phyloP scores from a whole-genome alignment of 2,329 filamentous ascomycete species.

The Aspergillus proliferans region DNA sequence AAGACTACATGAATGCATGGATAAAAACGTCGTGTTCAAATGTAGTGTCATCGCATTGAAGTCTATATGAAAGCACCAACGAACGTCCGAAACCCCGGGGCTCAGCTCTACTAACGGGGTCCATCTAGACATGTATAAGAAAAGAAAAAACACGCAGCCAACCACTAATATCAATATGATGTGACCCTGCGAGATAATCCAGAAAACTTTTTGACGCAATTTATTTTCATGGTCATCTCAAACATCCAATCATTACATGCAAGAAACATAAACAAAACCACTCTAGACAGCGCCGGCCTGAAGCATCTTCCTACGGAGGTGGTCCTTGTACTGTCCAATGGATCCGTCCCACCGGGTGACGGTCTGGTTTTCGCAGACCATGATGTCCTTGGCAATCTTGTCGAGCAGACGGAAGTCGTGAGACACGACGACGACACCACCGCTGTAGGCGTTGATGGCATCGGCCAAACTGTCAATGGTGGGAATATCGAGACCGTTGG shows the following conservation, averaged over 20 bases:
- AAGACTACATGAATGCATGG: too few species aligned
- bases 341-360: conserved; percentile 81
- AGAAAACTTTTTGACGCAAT: neutral
- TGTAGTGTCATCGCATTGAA: too few species aligned
- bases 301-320: conserved; percentile 99
- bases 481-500: conserved; percentile 97
- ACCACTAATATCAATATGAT: neutral
- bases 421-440: conserved; percentile 94
- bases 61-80: too few species aligned
- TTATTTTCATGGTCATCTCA: conserved; percentile 15
- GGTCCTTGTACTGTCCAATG: conserved; percentile 96
- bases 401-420: conserved; percentile 99
- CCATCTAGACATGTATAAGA: neutral
- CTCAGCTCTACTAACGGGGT: too few species aligned
- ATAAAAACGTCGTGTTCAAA: too few species aligned
- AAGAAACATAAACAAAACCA: conserved; percentile 7
- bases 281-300: conserved; percentile 69
- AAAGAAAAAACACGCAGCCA: conserved; percentile 3
- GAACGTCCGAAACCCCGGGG: too few species aligned
- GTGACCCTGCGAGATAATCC: neutral
- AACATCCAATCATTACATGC: conserved; percentile 28
- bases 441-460: conserved; percentile 91
- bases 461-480: conserved; percentile 97
- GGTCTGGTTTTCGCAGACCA: conserved; percentile 98
- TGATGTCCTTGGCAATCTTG: conserved; percentile 99